A percentile compares a stretch with the other conserved stretches of the same genome.
phyloP scores from a whole-genome alignment of 2,329 filamentous ascomycete genomes.

The Colletotrichum acutatum region DNA sequence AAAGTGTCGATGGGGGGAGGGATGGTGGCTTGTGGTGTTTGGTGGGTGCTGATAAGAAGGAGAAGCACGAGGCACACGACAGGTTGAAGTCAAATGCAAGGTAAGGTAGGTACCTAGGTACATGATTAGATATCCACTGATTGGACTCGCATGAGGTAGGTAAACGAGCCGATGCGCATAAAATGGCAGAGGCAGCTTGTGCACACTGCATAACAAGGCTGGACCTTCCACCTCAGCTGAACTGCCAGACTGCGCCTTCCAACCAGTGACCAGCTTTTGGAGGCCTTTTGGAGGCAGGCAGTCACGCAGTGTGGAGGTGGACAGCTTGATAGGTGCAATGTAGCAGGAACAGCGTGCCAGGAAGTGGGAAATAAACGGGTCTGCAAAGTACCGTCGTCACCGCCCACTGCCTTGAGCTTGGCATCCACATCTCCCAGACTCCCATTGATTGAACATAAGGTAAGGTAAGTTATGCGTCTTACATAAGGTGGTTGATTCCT shows the following conservation, averaged over 20 bases:
- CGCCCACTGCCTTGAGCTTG: background rate
- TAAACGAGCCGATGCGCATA: constrained; percentile 20
- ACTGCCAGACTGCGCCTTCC: background rate
- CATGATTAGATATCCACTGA: background rate
- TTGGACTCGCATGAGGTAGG: constrained; percentile 26
- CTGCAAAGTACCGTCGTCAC: background rate
- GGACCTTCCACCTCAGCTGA: constrained; percentile 1
- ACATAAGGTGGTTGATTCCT: constrained; percentile 11
- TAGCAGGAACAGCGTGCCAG: background rate
- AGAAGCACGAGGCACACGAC: constrained; percentile 5
- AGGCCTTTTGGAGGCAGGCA: background rate
- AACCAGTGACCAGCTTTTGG: background rate
- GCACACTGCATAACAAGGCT: constrained; percentile 5
- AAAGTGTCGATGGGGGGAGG: constrained; percentile 6
- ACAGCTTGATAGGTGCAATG: background rate
- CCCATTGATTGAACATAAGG: too few relatives aligned
- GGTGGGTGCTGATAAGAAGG: constrained; percentile 19
- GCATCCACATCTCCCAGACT: too few relatives aligned
- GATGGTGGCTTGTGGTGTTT: constrained; percentile 10
- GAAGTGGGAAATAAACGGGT: background rate
- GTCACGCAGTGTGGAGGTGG: background rate
- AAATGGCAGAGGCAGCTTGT: background rate
- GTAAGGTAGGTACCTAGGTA: background rate
- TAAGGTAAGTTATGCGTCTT: background rate
- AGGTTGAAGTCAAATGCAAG: background rate